Conservation (phyloP, 768 basidiomycete genomes). For the Lentinula aciculospora region DNA sequence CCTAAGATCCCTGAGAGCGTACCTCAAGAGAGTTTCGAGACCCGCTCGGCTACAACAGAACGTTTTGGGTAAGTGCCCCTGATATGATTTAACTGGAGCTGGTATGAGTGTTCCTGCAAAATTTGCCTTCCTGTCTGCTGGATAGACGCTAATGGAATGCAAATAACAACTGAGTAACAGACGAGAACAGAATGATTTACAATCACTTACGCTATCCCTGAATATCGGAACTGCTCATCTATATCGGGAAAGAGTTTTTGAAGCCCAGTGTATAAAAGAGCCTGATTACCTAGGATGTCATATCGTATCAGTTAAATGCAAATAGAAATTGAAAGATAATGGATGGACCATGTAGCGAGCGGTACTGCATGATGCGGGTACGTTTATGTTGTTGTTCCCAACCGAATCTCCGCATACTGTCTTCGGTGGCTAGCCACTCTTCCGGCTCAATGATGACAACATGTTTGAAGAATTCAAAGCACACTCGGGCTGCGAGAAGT, state of each 20-base stretch:
- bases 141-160: not conserved
- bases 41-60: slow-evolving; percentile 8
- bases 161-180: not conserved
- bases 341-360: slow-evolving; percentile 11
- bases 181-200: no score
- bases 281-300: not conserved
- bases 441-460: slow-evolving; percentile 23
- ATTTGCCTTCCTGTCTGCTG: not conserved
- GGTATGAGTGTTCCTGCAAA: not conserved
- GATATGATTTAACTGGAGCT: not conserved
- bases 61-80: slow-evolving; percentile 5
- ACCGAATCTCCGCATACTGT: not conserved
- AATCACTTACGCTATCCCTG: slow-evolving; percentile 12
- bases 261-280: slow-evolving; percentile 4
- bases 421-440: slow-evolving; percentile 12
- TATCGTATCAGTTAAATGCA: not conserved
- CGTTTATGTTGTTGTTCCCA: slow-evolving; percentile 8
- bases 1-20: not conserved
- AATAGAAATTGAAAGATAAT: not conserved
- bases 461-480: slow-evolving; percentile 20
- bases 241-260: slow-evolving; percentile 16
- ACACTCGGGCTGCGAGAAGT: slow-evolving; percentile 19
- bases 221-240: slow-evolving; percentile 9
- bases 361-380: slow-evolving; percentile 14
- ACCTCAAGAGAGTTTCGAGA: slow-evolving; percentile 14